Conservation (phyloP, 129 eudicot species). For the Flaveria robusta region DNA sequence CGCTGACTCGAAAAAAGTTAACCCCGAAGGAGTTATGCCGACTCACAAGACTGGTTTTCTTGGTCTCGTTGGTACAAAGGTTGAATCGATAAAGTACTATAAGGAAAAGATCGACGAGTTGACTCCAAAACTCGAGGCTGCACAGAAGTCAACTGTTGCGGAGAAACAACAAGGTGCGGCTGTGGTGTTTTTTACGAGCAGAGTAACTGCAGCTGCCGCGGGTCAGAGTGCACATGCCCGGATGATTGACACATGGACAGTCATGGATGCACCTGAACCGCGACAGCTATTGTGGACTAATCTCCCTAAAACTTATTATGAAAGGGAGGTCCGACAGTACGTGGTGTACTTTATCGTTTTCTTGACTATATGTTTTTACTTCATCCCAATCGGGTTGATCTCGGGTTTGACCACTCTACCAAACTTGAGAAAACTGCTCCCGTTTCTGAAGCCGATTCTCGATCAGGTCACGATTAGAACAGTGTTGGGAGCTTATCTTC, state of each 20-base stretch:
- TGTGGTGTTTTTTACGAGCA: slow-evolving; percentile 59
- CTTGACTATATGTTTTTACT: slow-evolving; percentile 71
- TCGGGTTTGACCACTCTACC: slow-evolving; percentile 79
- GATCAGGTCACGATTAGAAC: slow-evolving; percentile 44
- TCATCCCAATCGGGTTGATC: slow-evolving; percentile 81
- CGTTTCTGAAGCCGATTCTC: slow-evolving; percentile 65
- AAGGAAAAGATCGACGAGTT: slow-evolving; percentile 61
- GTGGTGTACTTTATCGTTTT: slow-evolving; percentile 65
- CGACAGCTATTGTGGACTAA: slow-evolving; percentile 75
- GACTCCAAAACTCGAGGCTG: slow-evolving; percentile 70
- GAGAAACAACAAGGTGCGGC: slow-evolving; percentile 78
- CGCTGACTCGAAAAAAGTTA: slow-evolving; percentile 47
- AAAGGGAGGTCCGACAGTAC: slow-evolving; percentile 61
- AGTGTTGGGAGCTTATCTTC: slow-evolving; percentile 79
- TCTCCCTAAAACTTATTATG: slow-evolving; percentile 60
- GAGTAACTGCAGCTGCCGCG: slow-evolving; percentile 81
- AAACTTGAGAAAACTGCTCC: slow-evolving; percentile 63
- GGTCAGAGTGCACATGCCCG: slow-evolving; percentile 73
- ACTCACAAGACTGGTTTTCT: slow-evolving; percentile 63
- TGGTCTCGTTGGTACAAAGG: slow-evolving; percentile 72
- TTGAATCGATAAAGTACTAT: slow-evolving; percentile 69
- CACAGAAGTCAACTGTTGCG: slow-evolving; percentile 57
- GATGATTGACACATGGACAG: slow-evolving; percentile 85
- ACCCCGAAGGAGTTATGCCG: slow-evolving; percentile 58
- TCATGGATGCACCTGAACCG: slow-evolving; percentile 76